Percentiles rank a stretch among this genome's conserved stretches.
phyloP scores from a whole-genome alignment of 2,329 filamentous ascomycete species.

The Westerdykella sp. region DNA sequence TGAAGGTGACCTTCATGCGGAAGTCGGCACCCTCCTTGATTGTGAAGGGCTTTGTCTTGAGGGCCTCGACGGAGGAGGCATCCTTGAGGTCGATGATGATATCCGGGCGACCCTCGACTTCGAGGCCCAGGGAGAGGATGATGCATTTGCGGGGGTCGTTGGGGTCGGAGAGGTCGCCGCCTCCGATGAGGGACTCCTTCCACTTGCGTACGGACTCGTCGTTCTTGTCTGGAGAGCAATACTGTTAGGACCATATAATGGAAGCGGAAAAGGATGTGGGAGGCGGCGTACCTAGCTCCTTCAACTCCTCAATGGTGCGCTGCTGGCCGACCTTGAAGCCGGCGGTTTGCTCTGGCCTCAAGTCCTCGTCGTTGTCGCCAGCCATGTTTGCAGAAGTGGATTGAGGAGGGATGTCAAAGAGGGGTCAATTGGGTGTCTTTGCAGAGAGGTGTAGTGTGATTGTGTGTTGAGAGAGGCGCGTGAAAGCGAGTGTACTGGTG shows the following conservation, averaged over 20 bases:
- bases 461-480: background rate
- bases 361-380: constrained; percentile 61
- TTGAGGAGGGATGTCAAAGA: constrained; percentile 4
- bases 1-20: constrained; percentile 89
- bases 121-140: constrained; percentile 84
- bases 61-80: constrained; percentile 64
- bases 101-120: constrained; percentile 72
- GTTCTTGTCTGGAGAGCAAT: constrained; percentile 50
- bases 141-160: constrained; percentile 86
- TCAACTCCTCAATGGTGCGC: constrained; percentile 93
- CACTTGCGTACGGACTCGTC: constrained; percentile 96
- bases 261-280: constrained; percentile 2
- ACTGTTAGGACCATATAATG: constrained; percentile 5
- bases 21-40: constrained; percentile 96
- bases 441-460: constrained; percentile 1
- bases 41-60: constrained; percentile 90
- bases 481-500: no score
- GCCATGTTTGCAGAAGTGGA: constrained; percentile 17
- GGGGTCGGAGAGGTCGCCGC: constrained; percentile 46
- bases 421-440: background rate
- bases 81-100: constrained; percentile 82
- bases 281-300: constrained; percentile 72
- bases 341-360: constrained; percentile 79
- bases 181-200: constrained; percentile 81
- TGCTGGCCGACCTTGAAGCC: constrained; percentile 99